Evolutionary conservation across 805 yeast genomes (phyloP).

Genomic region (Torulaspora maleeae): DNA sequence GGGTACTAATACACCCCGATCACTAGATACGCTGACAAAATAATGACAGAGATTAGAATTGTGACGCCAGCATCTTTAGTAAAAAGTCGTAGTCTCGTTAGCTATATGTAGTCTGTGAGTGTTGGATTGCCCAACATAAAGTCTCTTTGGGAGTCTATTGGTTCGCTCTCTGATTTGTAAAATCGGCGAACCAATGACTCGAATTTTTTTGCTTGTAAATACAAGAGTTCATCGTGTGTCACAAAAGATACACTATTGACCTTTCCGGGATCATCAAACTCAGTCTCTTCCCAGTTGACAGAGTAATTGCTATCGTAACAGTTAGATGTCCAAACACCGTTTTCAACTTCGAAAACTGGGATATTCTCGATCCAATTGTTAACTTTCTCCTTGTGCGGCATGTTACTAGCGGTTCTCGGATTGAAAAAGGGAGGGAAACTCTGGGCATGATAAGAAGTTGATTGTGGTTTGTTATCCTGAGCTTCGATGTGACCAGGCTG

Average conservation of each 20-base stretch:
- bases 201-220: conserved; percentile 25
- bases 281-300: conserved; percentile 35
- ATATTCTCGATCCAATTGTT: conserved; percentile 56
- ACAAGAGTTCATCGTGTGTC: conserved; percentile 23
- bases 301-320: conserved; percentile 27
- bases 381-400: conserved; percentile 65
- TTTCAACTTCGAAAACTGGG: conserved; percentile 40
- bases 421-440: conserved; percentile 48
- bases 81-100: background rate
- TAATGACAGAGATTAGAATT: conserved; percentile 1
- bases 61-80: conserved; percentile 3
- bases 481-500: background rate
- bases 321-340: conserved; percentile 18
- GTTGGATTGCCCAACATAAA: conserved; percentile 8
- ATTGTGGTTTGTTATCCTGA: background rate
- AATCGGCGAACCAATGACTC: conserved; percentile 25
- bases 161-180: conserved; percentile 16
- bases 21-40: conserved; percentile 2
- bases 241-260: conserved; percentile 11
- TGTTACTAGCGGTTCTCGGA: conserved; percentile 58
- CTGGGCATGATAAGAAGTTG: conserved; percentile 4
- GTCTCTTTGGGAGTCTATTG: conserved; percentile 3
- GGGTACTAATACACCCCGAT: conserved; percentile 4
- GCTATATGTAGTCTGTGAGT: conserved; percentile 13
- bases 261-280: conserved; percentile 21